These are phyloP conservation scores for Chamaecyparis obtusa DNA, from an alignment of 75 land plant species.

Conservation along the genomic window DNA sequence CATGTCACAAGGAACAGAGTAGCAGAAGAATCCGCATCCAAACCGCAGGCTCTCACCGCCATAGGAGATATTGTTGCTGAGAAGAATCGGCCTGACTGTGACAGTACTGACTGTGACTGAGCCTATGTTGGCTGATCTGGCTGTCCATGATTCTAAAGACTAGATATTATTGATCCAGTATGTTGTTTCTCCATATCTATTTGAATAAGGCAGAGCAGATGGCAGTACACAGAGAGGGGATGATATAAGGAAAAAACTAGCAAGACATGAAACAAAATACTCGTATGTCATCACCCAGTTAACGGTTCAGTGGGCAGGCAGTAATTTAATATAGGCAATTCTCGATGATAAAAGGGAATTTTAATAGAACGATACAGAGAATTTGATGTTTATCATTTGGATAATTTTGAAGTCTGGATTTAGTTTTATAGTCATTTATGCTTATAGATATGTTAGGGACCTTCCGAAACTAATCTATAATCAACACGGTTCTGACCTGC, in stretches of 20 bases:
- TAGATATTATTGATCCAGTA: neutral
- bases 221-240: neutral
- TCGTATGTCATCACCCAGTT: no score
- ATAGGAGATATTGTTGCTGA: neutral
- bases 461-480: no score
- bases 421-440: no score
- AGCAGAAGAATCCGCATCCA: constrained; percentile 1
- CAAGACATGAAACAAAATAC: neutral
- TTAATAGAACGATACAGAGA: no score
- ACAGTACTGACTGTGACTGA: neutral
- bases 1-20: neutral
- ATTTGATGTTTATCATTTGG: no score
- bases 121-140: neutral
- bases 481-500: neutral
- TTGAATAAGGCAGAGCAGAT: neutral
- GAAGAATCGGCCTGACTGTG: neutral
- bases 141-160: neutral
- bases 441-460: no score
- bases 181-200: neutral
- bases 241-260: neutral
- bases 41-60: neutral
- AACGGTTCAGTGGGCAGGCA: no score
- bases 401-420: no score
- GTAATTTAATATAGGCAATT: no score
- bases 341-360: no score